Base-by-base conservation (phyloP, 2,329 filamentous ascomycete genomes). In the Penicillium sp. region DNA sequence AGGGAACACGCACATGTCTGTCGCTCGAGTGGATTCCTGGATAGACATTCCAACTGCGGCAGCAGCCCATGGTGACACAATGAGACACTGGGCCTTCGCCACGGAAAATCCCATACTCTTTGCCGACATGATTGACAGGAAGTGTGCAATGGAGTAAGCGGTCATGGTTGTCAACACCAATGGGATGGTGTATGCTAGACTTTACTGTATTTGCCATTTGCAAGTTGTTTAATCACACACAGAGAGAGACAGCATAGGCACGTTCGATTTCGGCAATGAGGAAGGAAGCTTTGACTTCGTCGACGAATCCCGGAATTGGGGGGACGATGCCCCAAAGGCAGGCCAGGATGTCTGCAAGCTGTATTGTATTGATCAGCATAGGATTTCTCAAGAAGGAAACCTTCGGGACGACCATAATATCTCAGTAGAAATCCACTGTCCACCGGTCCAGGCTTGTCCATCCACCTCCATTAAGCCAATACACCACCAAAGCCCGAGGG, bases 401-500 rank as follows among this genome's bases (percentile, higher is more conserved):
- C 19, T 5, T 24, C 6, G 13, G 10, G 15, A n/a, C 8, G 5
- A 2, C 4, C 3, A 26, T 28, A 19, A 7, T 4, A 39, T 32
- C 12, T 37, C 39, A n/a, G 32, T 38, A 19, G 53, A 55, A 17
- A 55, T 55, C 48, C 53, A 53, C 31, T 22, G 13, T 51, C 53
- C 53, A 3, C 48, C 38, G 22, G 21, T 38, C 2, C 48, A 45
- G 15, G 29, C 29, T 12, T 46, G 12, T 2, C 50, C 53, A 29
- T 53, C 49, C 68, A 73, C 63, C 28, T 66, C 71, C 72, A 69
- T 72, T 58, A 83, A 72, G 5, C 84, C 85, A 88, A 72, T 41
- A 88, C 82, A 48, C 84, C 83, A 0, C 81, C 74, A 57, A 84
- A 83, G 2, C 80, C 84, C 0, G 80, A 77, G 0, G 84, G 81